phyloP scores from a whole-genome alignment of 768 basidiomycete genomes.

The Suillus brevipes region DNA sequence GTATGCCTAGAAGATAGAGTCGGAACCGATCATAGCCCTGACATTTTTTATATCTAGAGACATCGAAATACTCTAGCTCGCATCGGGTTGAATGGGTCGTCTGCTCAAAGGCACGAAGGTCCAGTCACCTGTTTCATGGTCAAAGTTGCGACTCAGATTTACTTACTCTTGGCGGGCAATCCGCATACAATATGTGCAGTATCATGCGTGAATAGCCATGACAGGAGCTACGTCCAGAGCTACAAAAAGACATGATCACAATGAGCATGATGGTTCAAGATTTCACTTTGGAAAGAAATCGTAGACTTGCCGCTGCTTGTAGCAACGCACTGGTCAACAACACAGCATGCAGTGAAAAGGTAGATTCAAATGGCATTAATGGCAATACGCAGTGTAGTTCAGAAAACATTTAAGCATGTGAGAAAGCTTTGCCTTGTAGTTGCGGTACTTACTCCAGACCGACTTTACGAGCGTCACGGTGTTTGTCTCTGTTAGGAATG shows the following conservation, averaged over 20 bases:
- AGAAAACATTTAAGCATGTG: too few species aligned
- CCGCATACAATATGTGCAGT: background rate
- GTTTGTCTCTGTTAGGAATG: background rate
- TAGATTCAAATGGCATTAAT: background rate
- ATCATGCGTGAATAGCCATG: background rate
- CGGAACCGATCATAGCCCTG: background rate
- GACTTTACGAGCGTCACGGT: too few species aligned
- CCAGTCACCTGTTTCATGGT: background rate
- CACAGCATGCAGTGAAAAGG: background rate
- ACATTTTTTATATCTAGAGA: background rate
- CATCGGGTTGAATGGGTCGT: background rate
- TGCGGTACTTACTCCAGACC: too few species aligned
- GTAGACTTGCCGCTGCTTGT: background rate
- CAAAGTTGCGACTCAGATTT: background rate
- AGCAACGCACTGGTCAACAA: background rate
- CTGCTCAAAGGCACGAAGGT: background rate
- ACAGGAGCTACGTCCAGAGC: background rate
- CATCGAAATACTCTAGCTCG: background rate
- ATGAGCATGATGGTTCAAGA: background rate
- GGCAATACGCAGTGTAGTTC: background rate
- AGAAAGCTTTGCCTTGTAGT: too few species aligned
- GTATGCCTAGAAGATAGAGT: background rate
- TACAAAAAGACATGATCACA: background rate
- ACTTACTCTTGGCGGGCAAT: background rate
- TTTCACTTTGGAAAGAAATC: background rate